phyloP scores from a whole-genome alignment of 2,329 filamentous ascomycete species.

The Fusarium sp. region DNA sequence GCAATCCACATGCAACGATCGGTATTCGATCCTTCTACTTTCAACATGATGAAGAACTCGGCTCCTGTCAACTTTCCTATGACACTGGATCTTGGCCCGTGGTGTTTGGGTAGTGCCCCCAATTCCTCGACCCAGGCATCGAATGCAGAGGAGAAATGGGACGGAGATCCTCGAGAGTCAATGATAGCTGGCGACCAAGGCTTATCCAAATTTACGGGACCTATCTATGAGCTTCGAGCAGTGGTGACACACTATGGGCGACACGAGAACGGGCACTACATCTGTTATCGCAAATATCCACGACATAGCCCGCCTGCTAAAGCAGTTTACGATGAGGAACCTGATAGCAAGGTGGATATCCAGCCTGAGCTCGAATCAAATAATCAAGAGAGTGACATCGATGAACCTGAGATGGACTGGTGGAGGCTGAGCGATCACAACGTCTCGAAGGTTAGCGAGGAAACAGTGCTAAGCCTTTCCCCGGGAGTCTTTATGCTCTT shows the following conservation, averaged over 20 bases:
- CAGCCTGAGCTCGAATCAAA: conserved; percentile 12
- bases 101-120: conserved; percentile 77
- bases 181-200: conserved; percentile 74
- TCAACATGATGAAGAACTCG: conserved; percentile 84
- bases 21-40: conserved; percentile 86
- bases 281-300: conserved; percentile 84
- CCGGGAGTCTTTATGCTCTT: conserved; percentile 95
- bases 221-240: conserved; percentile 81
- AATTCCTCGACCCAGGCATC: neutral
- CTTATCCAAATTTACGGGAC: conserved; percentile 65
- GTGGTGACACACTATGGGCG: conserved; percentile 90
- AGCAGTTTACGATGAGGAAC: conserved; percentile 20
- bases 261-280: conserved; percentile 96
- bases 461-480: conserved; percentile 77
- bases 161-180: conserved; percentile 73
- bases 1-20: conserved; percentile 92
- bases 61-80: conserved; percentile 82
- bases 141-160: conserved; percentile 72
- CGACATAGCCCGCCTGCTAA: conserved; percentile 34
- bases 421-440: conserved; percentile 93
- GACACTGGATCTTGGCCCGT: conserved; percentile 80
- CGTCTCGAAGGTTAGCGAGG: conserved; percentile 79
- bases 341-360: conserved; percentile 18
- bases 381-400: conserved; percentile 26
- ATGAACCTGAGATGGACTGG: conserved; percentile 70